These are phyloP conservation scores for Solanum lignicaule DNA, from an alignment of 257 asterid species.

Conservation along the genomic window DNA sequence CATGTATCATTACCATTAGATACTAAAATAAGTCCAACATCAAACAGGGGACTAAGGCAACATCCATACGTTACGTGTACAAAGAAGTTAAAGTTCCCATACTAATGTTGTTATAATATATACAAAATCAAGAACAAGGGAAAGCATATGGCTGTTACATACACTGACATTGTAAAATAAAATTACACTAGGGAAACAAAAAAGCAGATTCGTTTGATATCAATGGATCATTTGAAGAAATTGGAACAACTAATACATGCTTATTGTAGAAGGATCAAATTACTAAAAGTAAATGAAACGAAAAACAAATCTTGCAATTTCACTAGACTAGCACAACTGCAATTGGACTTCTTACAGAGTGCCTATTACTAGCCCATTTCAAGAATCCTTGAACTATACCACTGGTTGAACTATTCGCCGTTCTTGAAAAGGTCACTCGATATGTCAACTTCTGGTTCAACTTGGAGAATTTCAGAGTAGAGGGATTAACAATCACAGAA, in stretches of 20 bases:
- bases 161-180: not conserved
- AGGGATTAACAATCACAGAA: not conserved
- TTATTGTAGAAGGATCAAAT: not conserved
- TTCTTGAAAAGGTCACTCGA: not conserved
- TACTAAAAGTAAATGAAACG: not conserved
- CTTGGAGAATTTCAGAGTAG: not conserved
- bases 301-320: not conserved
- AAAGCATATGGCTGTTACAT: not conserved
- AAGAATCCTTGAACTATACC: not conserved
- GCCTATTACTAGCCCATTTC: constrained; percentile 2
- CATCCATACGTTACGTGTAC: not conserved
- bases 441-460: constrained; percentile 3
- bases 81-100: not conserved
- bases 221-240: not conserved
- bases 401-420: not conserved
- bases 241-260: not conserved
- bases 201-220: not conserved
- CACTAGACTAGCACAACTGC: not conserved
- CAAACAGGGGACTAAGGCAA: not conserved
- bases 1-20: not conserved
- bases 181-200: not conserved
- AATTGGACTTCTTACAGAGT: constrained; percentile 9
- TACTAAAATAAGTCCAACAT: not conserved
- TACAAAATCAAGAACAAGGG: not conserved
- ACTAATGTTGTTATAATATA: not conserved